Evolutionary conservation across 768 basidiomycete species (phyloP).

Genomic region (Lentinula boryana): DNA sequence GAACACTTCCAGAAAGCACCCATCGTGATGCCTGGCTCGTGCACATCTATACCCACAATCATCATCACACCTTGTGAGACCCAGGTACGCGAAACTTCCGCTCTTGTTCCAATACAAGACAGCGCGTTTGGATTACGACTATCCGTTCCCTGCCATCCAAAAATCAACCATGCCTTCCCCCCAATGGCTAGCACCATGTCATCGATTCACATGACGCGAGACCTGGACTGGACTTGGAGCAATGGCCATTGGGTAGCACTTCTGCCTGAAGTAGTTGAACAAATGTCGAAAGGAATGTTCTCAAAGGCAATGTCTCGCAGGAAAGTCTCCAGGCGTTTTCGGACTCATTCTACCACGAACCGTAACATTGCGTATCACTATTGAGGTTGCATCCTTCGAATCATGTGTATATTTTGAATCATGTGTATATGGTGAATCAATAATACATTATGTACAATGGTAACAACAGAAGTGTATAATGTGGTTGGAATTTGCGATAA

Average conservation of each 20-base stretch:
- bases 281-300: constrained; percentile 36
- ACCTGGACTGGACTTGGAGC: constrained; percentile 39
- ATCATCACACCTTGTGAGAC: constrained; percentile 42
- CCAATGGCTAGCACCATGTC: not conserved
- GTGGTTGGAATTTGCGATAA: too few species aligned
- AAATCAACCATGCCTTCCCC: constrained; percentile 37
- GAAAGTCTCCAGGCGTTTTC: not conserved
- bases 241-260: constrained; percentile 51
- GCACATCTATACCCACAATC: constrained; percentile 41
- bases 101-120: constrained; percentile 48
- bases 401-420: too few species aligned
- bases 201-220: constrained; percentile 12
- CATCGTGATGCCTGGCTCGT: constrained; percentile 22
- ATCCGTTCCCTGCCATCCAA: constrained; percentile 41
- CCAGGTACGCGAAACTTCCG: constrained; percentile 31
- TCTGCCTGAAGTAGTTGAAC: constrained; percentile 41
- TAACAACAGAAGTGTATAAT: not conserved
- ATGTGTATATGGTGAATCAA: too few species aligned
- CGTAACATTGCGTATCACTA: not conserved
- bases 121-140: constrained; percentile 44
- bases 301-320: constrained; percentile 19
- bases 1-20: constrained; percentile 11
- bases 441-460: too few species aligned
- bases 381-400: not conserved
- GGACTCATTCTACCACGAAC: not conserved